A percentile compares a stretch with the other conserved stretches of the same genome.
Evolutionary conservation across 78 protist species (phyloP).

Genomic region (Dictyostelium purpureum): DNA sequence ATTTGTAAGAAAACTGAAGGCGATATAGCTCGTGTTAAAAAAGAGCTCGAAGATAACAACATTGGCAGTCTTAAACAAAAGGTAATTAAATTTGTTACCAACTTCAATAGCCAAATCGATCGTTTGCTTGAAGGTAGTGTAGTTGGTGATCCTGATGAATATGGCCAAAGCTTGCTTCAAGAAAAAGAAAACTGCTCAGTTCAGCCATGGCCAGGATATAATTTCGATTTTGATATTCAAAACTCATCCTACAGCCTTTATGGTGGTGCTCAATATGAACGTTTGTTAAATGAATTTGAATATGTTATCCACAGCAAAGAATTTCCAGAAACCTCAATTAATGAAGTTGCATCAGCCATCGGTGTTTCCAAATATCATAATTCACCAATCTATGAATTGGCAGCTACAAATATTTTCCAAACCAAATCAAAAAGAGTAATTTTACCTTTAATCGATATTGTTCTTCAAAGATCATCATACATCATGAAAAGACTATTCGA

Average conservation of each 20-base stretch:
- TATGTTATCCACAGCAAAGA: slow-evolving; percentile 84
- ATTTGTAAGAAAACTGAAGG: slow-evolving; percentile 57
- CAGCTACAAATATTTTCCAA: slow-evolving; percentile 79
- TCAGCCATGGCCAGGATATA: slow-evolving; percentile 77
- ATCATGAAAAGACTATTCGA: slow-evolving; percentile 75
- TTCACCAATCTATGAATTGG: slow-evolving; percentile 83
- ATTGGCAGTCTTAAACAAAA: slow-evolving; percentile 13
- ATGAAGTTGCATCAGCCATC: slow-evolving; percentile 87
- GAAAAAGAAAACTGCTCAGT: slow-evolving; percentile 56
- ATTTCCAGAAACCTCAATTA: slow-evolving; percentile 84
- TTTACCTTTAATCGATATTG: slow-evolving; percentile 75
- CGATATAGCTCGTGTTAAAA: slow-evolving; percentile 54
- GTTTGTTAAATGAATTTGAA: slow-evolving; percentile 85
- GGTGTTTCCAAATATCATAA: slow-evolving; percentile 81
- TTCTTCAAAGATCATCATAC: slow-evolving; percentile 43
- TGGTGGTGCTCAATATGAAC: slow-evolving; percentile 88
- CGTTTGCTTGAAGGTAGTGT: slow-evolving; percentile 74
- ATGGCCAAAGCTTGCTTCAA: slow-evolving; percentile 78
- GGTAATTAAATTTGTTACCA: slow-evolving; percentile 42
- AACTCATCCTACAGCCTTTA: slow-evolving; percentile 67
- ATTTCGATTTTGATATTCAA: slow-evolving; percentile 70
- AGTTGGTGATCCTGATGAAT: slow-evolving; percentile 79
- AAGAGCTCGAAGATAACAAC: slow-evolving; percentile 72
- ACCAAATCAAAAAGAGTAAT: slow-evolving; percentile 70
- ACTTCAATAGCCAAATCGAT: slow-evolving; percentile 69